These are phyloP conservation scores for Aspergillus sp. DNA, from an alignment of 2,329 filamentous ascomycete species.

Conservation along the genomic window DNA sequence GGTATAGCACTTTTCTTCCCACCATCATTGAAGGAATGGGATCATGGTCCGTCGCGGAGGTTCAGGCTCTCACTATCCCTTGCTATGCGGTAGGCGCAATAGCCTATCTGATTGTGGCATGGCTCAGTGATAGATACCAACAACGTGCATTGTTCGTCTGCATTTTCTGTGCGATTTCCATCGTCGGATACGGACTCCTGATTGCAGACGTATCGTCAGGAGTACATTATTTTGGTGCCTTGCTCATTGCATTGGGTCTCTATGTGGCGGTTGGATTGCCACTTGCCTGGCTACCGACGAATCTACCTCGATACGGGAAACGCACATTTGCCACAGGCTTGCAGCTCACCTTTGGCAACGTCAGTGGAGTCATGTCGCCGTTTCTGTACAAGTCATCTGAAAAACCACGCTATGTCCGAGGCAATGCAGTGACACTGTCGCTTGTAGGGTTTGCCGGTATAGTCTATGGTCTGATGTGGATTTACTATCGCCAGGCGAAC, in stretches of 20 bases:
- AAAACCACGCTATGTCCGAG: constrained; percentile 55
- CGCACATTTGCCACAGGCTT: constrained; percentile 66
- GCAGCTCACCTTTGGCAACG: constrained; percentile 67
- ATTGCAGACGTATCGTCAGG: constrained; percentile 56
- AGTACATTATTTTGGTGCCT: constrained; percentile 71
- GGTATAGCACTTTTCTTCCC: constrained; percentile 72
- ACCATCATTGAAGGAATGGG: constrained; percentile 72
- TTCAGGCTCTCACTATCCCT: constrained; percentile 73
- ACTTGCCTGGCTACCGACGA: constrained; percentile 58
- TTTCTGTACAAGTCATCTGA: constrained; percentile 50
- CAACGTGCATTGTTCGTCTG: constrained; percentile 61
- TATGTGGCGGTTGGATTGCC: constrained; percentile 58
- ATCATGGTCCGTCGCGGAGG: constrained; percentile 57
- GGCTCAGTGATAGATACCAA: constrained; percentile 64
- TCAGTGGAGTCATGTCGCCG: constrained; percentile 66
- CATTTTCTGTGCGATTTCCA: constrained; percentile 57
- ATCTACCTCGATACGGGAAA: constrained; percentile 71
- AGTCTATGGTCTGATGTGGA: constrained; percentile 53
- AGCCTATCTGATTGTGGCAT: constrained; percentile 62
- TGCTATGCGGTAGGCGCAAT: constrained; percentile 70
- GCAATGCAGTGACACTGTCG: constrained; percentile 58
- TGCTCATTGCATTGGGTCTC: constrained; percentile 69
- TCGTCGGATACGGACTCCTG: constrained; percentile 65
- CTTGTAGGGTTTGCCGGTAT: constrained; percentile 53
- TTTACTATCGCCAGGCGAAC: constrained; percentile 49